Conservation (phyloP, 139 green algal genomes). For the Coelastrella sp. region DNA sequence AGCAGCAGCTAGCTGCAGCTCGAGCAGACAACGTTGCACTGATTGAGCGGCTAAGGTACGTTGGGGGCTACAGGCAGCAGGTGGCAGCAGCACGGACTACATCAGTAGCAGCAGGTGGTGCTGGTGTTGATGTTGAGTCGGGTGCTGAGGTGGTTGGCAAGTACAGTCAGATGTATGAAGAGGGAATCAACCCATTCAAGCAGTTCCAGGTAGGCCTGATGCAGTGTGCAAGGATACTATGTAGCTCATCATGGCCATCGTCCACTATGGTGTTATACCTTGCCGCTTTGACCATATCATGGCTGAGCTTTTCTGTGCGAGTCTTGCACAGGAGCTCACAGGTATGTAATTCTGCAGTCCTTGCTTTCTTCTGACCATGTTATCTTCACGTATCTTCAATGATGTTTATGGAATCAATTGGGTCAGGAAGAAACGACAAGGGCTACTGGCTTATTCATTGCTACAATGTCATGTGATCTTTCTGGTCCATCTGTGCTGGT, state of each 20-base stretch:
- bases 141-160: conserved; percentile 76
- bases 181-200: conserved; percentile 91
- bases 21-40: conserved; percentile 93
- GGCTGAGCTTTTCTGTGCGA: too few relatives aligned
- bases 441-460: too few relatives aligned
- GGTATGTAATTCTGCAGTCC: too few relatives aligned
- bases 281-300: too few relatives aligned
- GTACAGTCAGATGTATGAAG: conserved; percentile 92
- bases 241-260: too few relatives aligned
- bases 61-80: conserved; percentile 35
- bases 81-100: conserved; percentile 7
- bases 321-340: too few relatives aligned
- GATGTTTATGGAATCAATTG: too few relatives aligned
- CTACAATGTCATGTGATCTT: too few relatives aligned
- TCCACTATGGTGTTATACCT: too few relatives aligned
- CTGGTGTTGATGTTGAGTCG: conserved; percentile 70
- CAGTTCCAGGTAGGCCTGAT: conserved; percentile 73
- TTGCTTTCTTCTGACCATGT: too few relatives aligned
- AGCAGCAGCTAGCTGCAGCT: conserved; percentile 59
- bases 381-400: too few relatives aligned
- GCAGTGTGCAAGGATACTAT: not conserved
- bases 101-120: conserved; percentile 16
- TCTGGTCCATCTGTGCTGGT: not conserved
- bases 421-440: too few relatives aligned
- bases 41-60: conserved; percentile 87